Conservation (phyloP, 148 eudicot species). For the Diospyros kaki region DNA sequence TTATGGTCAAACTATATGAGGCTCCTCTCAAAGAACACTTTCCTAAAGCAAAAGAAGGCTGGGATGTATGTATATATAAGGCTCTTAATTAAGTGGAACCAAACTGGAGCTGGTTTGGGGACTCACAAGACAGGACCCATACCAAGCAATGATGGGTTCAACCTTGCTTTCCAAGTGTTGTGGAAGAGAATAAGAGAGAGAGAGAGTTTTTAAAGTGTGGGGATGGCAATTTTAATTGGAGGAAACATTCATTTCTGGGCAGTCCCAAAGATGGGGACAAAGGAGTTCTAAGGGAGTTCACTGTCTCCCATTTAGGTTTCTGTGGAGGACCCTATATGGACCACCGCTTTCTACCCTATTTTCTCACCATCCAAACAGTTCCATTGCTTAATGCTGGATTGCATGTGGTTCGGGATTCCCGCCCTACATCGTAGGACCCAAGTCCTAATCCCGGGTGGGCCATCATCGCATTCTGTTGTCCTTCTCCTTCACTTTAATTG, state of each 20-base stretch:
- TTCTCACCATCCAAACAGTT: background rate
- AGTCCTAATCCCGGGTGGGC: background rate
- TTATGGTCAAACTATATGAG: too few relatives aligned
- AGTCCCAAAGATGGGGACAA: constrained; percentile 32
- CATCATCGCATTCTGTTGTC: background rate
- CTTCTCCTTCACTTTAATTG: background rate
- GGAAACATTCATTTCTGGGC: background rate
- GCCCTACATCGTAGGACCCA: constrained; percentile 3
- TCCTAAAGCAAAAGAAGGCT: constrained; percentile 19
- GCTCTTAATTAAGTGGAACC: too few relatives aligned
- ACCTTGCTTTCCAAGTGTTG: constrained; percentile 18
- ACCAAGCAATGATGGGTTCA: constrained; percentile 33
- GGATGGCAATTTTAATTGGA: too few relatives aligned
- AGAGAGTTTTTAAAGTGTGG: constrained; percentile 6
- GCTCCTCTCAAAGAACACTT: constrained; percentile 4
- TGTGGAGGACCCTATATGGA: constrained; percentile 3
- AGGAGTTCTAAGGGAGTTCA: background rate
- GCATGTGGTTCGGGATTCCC: too few relatives aligned
- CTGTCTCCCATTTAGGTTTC: constrained; percentile 37
- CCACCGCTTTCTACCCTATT: too few relatives aligned
- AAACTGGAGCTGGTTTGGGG: too few relatives aligned
- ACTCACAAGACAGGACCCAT: background rate
- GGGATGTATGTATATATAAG: background rate
- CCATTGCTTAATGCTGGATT: background rate
- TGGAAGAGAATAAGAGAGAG: constrained; percentile 25